A percentile compares a stretch with the other conserved stretches of the same genome.
These are phyloP conservation scores for Leptodermis oblonga DNA, from an alignment of 257 asterid species.

Conservation along the genomic window DNA sequence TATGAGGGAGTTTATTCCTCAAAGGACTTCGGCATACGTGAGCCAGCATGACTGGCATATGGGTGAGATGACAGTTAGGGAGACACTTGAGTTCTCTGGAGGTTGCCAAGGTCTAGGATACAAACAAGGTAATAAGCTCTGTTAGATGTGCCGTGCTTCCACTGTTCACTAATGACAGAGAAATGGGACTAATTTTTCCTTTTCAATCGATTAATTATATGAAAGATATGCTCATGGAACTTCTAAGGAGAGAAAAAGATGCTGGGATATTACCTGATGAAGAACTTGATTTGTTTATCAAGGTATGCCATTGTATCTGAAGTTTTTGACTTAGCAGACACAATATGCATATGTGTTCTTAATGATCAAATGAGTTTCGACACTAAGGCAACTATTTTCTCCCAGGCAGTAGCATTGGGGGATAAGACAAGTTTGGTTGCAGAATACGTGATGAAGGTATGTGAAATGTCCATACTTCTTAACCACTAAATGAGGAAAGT, in stretches of 20 bases:
- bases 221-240: constrained; percentile 92
- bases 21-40: constrained; percentile 78
- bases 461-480: constrained; percentile 1
- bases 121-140: constrained; percentile 63
- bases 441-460: constrained; percentile 80
- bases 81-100: constrained; percentile 76
- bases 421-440: constrained; percentile 63
- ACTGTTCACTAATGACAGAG: background rate
- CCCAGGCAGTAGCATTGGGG: constrained; percentile 89
- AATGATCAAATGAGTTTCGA: background rate
- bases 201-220: constrained; percentile 3
- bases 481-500: background rate
- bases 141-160: background rate
- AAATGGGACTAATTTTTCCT: constrained; percentile 4
- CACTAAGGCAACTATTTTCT: constrained; percentile 40
- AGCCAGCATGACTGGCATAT: constrained; percentile 86
- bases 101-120: constrained; percentile 86
- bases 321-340: background rate
- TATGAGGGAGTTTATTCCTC: constrained; percentile 83
- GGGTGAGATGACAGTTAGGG: constrained; percentile 93
- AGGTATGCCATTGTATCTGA: constrained; percentile 38
- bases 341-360: background rate
- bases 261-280: constrained; percentile 80
- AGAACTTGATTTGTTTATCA: constrained; percentile 88
- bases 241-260: constrained; percentile 76